Conservation (phyloP, 2,329 filamentous ascomycete genomes). For the Fusarium domesticum region DNA sequence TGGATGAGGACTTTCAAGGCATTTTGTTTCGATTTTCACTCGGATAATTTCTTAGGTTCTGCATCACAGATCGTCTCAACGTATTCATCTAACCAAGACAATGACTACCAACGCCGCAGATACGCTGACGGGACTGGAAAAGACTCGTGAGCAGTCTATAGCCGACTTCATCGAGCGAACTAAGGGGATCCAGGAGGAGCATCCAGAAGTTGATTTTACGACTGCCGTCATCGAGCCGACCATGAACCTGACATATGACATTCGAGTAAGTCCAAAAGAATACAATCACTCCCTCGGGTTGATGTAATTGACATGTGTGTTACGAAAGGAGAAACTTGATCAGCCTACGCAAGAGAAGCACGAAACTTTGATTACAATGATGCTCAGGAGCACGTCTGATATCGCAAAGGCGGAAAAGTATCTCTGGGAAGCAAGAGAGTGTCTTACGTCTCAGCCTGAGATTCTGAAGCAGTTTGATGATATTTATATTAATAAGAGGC, state of each 20-base stretch:
- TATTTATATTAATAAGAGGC: conserved; percentile 19
- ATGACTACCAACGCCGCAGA: background rate
- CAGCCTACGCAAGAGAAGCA: conserved; percentile 8
- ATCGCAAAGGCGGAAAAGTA: conserved; percentile 17
- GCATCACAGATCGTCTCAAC: background rate
- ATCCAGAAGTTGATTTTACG: conserved; percentile 19
- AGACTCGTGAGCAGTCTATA: conserved; percentile 18
- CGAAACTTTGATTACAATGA: conserved; percentile 10
- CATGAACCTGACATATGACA: conserved; percentile 22
- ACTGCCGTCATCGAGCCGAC: conserved; percentile 17
- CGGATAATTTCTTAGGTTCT: background rate
- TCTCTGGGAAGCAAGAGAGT: conserved; percentile 19
- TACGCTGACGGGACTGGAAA: background rate
- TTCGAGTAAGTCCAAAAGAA: conserved; percentile 12
- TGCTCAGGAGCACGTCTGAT: conserved; percentile 16
- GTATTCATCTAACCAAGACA: too few relatives aligned
- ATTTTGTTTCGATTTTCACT: background rate
- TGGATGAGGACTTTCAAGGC: background rate
- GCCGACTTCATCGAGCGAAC: conserved; percentile 15
- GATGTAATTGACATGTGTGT: background rate
- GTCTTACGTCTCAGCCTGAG: conserved; percentile 11
- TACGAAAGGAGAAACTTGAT: conserved; percentile 10
- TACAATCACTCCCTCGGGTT: too few relatives aligned
- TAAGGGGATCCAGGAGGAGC: conserved; percentile 8
- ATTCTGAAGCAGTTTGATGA: conserved; percentile 19